Evolutionary conservation across 2,329 filamentous ascomycete species (phyloP).

Genomic region (Calonectria crousiana): DNA sequence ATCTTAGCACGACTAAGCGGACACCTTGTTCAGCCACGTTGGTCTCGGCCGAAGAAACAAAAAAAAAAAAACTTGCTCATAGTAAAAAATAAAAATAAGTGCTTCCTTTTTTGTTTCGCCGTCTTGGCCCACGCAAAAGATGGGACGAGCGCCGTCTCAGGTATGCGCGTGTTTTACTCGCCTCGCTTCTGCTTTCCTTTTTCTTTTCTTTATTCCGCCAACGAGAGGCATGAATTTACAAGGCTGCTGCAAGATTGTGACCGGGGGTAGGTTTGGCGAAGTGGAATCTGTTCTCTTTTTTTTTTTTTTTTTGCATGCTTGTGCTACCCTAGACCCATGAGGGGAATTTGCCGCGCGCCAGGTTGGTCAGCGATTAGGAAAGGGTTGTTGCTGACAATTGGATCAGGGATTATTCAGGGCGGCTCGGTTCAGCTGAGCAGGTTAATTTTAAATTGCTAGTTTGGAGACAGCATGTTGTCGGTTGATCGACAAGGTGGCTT

Average conservation of each 20-base stretch:
- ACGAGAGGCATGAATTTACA: background rate
- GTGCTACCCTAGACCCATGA: background rate
- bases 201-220: constrained; percentile 14
- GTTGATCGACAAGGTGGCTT: background rate
- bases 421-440: background rate
- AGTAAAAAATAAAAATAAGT: background rate
- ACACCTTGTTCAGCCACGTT: background rate
- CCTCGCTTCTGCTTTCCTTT: background rate
- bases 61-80: constrained; percentile 16
- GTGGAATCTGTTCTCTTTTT: background rate
- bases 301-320: background rate
- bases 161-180: background rate
- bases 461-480: no score
- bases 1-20: constrained; percentile 2
- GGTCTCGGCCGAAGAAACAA: constrained; percentile 2
- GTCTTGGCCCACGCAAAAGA: background rate
- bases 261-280: background rate
- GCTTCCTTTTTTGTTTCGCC: background rate
- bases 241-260: background rate
- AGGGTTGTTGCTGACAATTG: background rate
- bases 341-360: background rate
- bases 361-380: background rate
- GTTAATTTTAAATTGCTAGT: background rate
- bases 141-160: constrained; percentile 10
- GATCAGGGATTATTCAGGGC: background rate